phyloP scores from a whole-genome alignment of 371 early-diverging fungal genomes.

The Chytridium lagenaria region DNA sequence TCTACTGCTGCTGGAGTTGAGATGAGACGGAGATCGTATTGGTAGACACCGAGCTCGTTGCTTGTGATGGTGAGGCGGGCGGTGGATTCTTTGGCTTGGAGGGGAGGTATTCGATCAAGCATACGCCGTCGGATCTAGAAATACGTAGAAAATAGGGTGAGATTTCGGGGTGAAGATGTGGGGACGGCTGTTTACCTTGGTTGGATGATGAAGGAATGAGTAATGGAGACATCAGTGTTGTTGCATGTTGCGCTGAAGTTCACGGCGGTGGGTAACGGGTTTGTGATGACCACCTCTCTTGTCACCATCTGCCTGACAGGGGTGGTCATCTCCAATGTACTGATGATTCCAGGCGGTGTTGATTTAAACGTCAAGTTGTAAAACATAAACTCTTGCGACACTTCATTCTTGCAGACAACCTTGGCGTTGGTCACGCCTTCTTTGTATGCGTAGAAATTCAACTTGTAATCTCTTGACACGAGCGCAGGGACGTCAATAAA shows the following conservation, averaged over 20 bases:
- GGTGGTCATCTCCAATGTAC: constrained; percentile 49
- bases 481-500: constrained; percentile 58
- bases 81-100: constrained; percentile 50
- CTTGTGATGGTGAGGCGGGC: constrained; percentile 47
- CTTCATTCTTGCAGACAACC: constrained; percentile 60
- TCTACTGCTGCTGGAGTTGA: constrained; percentile 50
- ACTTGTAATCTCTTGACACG: constrained; percentile 56
- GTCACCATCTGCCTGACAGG: constrained; percentile 46
- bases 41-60: constrained; percentile 56
- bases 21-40: constrained; percentile 55
- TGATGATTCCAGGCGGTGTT: constrained; percentile 57
- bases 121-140: constrained; percentile 44
- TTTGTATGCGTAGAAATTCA: constrained; percentile 60
- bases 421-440: constrained; percentile 55
- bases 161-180: not conserved
- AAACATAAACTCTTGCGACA: constrained; percentile 57
- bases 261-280: constrained; percentile 54
- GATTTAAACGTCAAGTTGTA: constrained; percentile 57
- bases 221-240: constrained; percentile 50
- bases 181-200: constrained; percentile 46
- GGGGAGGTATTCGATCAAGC: constrained; percentile 54
- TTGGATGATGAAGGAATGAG: constrained; percentile 49
- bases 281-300: constrained; percentile 47
- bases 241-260: constrained; percentile 51
- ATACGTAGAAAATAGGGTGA: constrained; percentile 6